Evolutionary conservation across 2,329 filamentous ascomycete genomes (phyloP).

Genomic region (Rhynchosporium graminicola): DNA sequence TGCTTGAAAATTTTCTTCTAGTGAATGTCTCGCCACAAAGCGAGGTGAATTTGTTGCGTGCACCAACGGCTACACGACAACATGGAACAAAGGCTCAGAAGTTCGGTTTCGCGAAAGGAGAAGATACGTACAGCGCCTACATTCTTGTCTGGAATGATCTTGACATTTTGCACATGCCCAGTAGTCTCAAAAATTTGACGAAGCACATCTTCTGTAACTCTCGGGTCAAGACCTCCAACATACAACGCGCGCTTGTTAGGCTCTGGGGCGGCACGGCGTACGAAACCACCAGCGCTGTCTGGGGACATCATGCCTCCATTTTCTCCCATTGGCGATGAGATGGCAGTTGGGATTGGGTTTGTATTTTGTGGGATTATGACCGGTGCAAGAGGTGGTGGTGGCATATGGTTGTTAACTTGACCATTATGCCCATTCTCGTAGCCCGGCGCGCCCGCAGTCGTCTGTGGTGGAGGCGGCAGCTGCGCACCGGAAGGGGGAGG

Average conservation of each 20-base stretch:
- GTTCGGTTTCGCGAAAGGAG: conserved; percentile 35
- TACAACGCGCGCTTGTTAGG: conserved; percentile 98
- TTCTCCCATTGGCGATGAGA: conserved; percentile 78
- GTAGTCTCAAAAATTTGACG: conserved; percentile 99
- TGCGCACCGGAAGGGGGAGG: conserved; percentile 62
- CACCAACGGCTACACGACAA: conserved; percentile 26
- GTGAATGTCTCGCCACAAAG: conserved; percentile 21
- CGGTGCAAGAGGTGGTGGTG: conserved; percentile 81
- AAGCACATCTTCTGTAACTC: conserved; percentile 93
- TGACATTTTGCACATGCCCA: conserved; percentile 96
- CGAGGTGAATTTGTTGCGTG: conserved; percentile 29
- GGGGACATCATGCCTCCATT: conserved; percentile 78
- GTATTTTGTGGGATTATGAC: conserved; percentile 92
- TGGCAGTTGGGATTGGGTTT: conserved; percentile 90
- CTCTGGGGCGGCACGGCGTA: conserved; percentile 89
- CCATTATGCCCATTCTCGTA: conserved; percentile 75
- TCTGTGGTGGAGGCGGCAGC: conserved; percentile 69
- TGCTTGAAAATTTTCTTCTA: not conserved
- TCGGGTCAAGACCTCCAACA: conserved; percentile 89
- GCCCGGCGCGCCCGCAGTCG: conserved; percentile 70
- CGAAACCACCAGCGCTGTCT: conserved; percentile 75
- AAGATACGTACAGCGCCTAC: conserved; percentile 61
- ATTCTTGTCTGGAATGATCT: conserved; percentile 99
- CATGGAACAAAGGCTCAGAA: conserved; percentile 27
- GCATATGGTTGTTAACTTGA: conserved; percentile 77